Base-by-base conservation (phyloP, 2,329 filamentous ascomycete genomes). In the Hypomyces rosellus region DNA sequence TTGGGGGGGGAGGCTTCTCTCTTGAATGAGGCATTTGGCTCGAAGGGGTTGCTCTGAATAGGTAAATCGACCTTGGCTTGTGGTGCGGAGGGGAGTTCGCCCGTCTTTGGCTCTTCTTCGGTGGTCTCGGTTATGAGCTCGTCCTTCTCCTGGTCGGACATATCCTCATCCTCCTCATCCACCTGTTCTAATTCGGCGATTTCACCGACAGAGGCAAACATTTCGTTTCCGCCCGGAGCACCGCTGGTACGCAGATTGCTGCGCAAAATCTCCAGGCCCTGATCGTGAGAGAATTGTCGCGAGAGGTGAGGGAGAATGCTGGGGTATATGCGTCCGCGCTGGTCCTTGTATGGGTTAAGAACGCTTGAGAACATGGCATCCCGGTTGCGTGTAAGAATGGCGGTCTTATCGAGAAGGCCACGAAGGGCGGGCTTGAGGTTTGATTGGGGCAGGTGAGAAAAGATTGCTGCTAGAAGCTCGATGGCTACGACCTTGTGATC, bases 231-330 rank as follows among this genome's bases (percentile, higher is more conserved):
- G 18, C 52, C 49, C 12, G 61, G 51, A 48, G 60, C 58, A 47
- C 60, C 57, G 9, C 60, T 63, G 3, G 70, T 68, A 8, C 77
- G 71, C 18, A 89, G 69, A 55, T 80, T 82, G 57, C 75, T 78
- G 42, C 79, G 73, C 50, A 96, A 65, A 9, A 86, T 77, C 67
- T 96, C 91, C 1, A 93, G 80, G 14, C 77, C 78, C 50, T 80
- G 73, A 45, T 85, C 79, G 11, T 76, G 65, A 0, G 82, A 75
- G 59, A 83, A 88, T 46, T 80, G 77, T 49, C 83, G 78, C 7
- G 82, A 80, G 22, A 96, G 71, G 59, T 95, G 87, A 0, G 92
- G 91, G 44, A 96, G 69, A 44, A 96, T 85, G 64, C 85, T 93
- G 25, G 86, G 76, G 53, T 83, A 80, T 46, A 81, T 78, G 55